A percentile compares a stretch with the other conserved stretches of the same genome.
These are phyloP conservation scores for Helichrysum umbraculigerum DNA, from an alignment of 129 eudicot genomes.

Conservation along the genomic window DNA sequence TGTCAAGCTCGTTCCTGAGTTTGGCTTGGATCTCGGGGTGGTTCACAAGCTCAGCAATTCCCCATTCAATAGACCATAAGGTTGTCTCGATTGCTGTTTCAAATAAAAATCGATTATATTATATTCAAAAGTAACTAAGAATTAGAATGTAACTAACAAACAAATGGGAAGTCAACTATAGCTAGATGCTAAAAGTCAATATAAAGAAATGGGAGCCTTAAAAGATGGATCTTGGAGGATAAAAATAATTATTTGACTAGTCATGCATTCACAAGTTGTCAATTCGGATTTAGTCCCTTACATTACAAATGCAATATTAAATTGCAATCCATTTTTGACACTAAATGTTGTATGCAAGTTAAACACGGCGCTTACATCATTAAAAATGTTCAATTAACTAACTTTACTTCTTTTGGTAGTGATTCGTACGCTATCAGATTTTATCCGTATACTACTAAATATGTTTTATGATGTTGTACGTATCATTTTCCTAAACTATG, in stretches of 20 bases:
- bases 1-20: slow-evolving; percentile 69
- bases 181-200: slow-evolving; percentile 4
- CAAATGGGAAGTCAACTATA: background rate
- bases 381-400: too few relatives aligned
- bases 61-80: slow-evolving; percentile 96
- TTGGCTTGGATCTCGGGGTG: slow-evolving; percentile 74
- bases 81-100: slow-evolving; percentile 89
- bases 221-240: background rate
- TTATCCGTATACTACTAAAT: too few relatives aligned
- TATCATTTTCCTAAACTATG: background rate
- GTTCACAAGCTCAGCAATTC: slow-evolving; percentile 80
- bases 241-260: background rate
- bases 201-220: background rate
- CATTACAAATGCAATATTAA: background rate
- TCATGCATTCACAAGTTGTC: background rate
- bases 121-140: background rate
- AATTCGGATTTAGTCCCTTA: background rate
- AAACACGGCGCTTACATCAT: too few relatives aligned
- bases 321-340: background rate
- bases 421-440: too few relatives aligned
- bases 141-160: background rate
- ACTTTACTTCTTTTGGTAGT: too few relatives aligned
- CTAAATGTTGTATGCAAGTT: background rate
- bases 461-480: too few relatives aligned
- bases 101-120: background rate